phyloP scores from a whole-genome alignment of 2,329 filamentous ascomycete genomes.

The Sporothrix luriei region DNA sequence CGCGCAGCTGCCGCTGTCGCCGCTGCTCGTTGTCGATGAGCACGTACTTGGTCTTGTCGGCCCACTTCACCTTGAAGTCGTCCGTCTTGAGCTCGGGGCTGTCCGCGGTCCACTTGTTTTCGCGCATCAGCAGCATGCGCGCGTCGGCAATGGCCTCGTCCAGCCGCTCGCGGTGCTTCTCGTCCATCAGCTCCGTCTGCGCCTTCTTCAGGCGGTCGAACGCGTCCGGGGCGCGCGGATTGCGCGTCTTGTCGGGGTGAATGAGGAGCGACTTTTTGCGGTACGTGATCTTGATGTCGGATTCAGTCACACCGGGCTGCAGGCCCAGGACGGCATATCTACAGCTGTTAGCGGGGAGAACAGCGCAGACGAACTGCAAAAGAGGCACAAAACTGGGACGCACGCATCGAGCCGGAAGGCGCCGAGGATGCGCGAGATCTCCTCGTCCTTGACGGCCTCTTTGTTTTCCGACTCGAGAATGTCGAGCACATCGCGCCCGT shows the following conservation, averaged over 20 bases:
- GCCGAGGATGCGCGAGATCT: constrained; percentile 91
- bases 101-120: constrained; percentile 90
- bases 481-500: constrained; percentile 67
- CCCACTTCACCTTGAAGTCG: constrained; percentile 82
- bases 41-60: constrained; percentile 84
- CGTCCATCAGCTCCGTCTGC: constrained; percentile 86
- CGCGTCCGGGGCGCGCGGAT: constrained; percentile 86
- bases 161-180: constrained; percentile 82
- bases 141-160: constrained; percentile 97
- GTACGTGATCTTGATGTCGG: constrained; percentile 92
- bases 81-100: constrained; percentile 82
- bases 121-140: constrained; percentile 89
- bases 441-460: constrained; percentile 93
- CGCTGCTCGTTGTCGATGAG: constrained; percentile 91
- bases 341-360: constrained; percentile 1
- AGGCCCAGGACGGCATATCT: constrained; percentile 94
- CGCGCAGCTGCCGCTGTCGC: constrained; percentile 81
- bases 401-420: constrained; percentile 75
- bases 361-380: background rate
- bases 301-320: constrained; percentile 90
- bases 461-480: constrained; percentile 81
- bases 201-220: constrained; percentile 97
- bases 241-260: constrained; percentile 96
- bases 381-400: constrained; percentile 37
- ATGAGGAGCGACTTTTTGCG: constrained; percentile 98